Conservation (phyloP, 768 basidiomycete genomes). For the Hortiboletus flavorubellus region DNA sequence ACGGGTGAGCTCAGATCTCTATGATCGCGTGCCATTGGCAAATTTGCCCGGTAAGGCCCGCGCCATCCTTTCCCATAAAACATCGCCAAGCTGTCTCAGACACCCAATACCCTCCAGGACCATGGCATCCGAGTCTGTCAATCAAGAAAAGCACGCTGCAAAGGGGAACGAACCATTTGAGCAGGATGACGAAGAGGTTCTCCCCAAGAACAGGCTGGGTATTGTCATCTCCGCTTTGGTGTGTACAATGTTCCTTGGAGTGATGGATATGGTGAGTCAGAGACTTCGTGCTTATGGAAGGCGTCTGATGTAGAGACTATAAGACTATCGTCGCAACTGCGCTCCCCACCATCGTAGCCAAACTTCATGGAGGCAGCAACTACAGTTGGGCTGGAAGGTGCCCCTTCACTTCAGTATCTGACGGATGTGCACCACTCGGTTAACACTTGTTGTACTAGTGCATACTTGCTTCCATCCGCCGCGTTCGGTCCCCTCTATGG, state of each 20-base stretch:
- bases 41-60: too few species aligned
- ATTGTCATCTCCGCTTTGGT: slow-evolving; percentile 24
- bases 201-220: slow-evolving; percentile 35
- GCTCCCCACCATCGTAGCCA: slow-evolving; percentile 61
- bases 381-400: slow-evolving; percentile 75
- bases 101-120: neutral
- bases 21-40: too few species aligned
- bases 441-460: slow-evolving; percentile 35
- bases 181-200: slow-evolving; percentile 44
- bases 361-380: slow-evolving; percentile 55
- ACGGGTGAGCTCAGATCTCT: too few species aligned
- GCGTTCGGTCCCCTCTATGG: slow-evolving; percentile 70
- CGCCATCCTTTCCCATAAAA: too few species aligned
- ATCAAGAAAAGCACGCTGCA: neutral
- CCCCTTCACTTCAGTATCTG: too few species aligned
- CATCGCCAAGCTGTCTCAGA: too few species aligned
- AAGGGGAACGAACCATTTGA: slow-evolving; percentile 24
- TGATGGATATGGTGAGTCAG: slow-evolving; percentile 50
- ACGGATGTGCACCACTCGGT: slow-evolving; percentile 1
- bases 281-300: neutral
- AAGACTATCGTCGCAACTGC: slow-evolving; percentile 68
- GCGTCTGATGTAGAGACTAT: neutral
- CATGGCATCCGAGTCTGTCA: neutral
- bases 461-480: slow-evolving; percentile 69
- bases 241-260: slow-evolving; percentile 36